A percentile compares a stretch with the other conserved stretches of the same genome.
These are phyloP conservation scores for Sechiopsis laciniata DNA, from an alignment of 306 rosid genomes.

Conservation along the genomic window DNA sequence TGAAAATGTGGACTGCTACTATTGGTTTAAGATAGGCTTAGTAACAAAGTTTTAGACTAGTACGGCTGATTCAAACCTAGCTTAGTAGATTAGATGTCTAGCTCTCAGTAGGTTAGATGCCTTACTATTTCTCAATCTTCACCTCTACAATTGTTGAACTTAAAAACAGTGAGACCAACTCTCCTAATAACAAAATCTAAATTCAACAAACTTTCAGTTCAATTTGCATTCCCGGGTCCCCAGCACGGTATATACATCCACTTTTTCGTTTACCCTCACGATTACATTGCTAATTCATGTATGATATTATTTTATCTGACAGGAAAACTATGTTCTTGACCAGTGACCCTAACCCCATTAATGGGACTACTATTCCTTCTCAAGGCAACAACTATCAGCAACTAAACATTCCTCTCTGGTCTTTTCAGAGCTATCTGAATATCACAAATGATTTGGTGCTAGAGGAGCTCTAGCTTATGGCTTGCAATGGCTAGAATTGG, in stretches of 20 bases:
- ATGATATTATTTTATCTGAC: slow-evolving; percentile 4
- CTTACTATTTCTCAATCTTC: background rate
- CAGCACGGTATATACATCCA: background rate
- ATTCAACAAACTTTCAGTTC: background rate
- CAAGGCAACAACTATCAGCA: background rate
- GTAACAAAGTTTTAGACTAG: background rate
- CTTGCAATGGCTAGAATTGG: slow-evolving; percentile 8
- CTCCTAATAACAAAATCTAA: background rate
- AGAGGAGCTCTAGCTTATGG: background rate
- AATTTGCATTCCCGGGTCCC: background rate
- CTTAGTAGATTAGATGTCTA: too few relatives aligned
- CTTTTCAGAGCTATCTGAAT: slow-evolving; percentile 9
- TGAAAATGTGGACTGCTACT: background rate
- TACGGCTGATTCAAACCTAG: background rate
- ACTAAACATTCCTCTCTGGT: background rate
- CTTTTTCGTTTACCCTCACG: background rate
- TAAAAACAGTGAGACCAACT: background rate
- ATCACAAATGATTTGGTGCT: background rate
- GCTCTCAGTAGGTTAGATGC: too few relatives aligned
- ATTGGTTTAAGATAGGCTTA: slow-evolving; percentile 1
- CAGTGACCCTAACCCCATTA: slow-evolving; percentile 2
- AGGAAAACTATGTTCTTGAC: slow-evolving; percentile 9
- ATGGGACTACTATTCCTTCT: slow-evolving; percentile 10
- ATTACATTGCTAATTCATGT: background rate
- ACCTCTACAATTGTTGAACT: too few relatives aligned